Evolutionary conservation across 2,329 filamentous ascomycete genomes (phyloP).

Genomic region (Aspergillus tanneri): DNA sequence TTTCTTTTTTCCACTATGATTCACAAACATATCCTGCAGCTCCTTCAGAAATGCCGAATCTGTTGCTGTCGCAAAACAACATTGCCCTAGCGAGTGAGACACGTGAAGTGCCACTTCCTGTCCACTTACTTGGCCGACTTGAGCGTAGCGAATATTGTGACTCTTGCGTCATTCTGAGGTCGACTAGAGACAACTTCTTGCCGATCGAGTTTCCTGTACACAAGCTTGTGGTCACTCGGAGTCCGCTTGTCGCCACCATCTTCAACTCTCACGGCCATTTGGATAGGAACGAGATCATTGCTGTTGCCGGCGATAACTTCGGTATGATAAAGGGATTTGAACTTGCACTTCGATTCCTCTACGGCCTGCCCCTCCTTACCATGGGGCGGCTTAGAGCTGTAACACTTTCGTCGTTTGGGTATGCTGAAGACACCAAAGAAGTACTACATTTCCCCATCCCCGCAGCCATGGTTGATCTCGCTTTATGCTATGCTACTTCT

Average conservation of each 20-base stretch:
- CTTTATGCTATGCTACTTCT: constrained; percentile 31
- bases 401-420: constrained; percentile 17
- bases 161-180: constrained; percentile 22
- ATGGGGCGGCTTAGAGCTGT: constrained; percentile 13
- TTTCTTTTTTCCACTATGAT: neutral
- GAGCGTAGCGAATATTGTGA: constrained; percentile 21
- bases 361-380: constrained; percentile 25
- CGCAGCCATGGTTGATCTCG: constrained; percentile 27
- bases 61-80: neutral
- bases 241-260: constrained; percentile 21
- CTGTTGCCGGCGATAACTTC: constrained; percentile 23
- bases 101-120: constrained; percentile 2
- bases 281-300: constrained; percentile 12
- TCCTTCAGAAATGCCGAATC: neutral
- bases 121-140: constrained; percentile 17
- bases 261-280: constrained; percentile 10
- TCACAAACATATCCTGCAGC: neutral
- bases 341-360: constrained; percentile 28
- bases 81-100: too few species aligned
- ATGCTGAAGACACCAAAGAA: constrained; percentile 6
- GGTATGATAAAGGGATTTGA: constrained; percentile 25
- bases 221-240: constrained; percentile 26
- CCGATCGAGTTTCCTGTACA: constrained; percentile 22
- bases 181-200: constrained; percentile 16
- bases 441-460: constrained; percentile 15